phyloP scores from a whole-genome alignment of 116 monocot species.

The Zostera marina region DNA sequence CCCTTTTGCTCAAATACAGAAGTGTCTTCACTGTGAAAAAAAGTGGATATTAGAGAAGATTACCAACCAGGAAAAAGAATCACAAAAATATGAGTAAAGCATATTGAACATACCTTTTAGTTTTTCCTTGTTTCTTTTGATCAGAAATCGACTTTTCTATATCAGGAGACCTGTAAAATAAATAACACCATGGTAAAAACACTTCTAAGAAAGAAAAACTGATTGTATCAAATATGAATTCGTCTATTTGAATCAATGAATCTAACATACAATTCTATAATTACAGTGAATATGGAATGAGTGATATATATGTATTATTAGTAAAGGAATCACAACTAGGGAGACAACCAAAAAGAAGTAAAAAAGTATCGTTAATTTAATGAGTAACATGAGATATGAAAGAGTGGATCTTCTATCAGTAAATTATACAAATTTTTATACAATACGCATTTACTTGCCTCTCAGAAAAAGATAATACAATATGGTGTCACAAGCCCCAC shows the following conservation, averaged over 20 bases:
- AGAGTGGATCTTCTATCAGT: too few species aligned
- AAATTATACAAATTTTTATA: too few species aligned
- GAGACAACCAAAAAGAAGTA: too few species aligned
- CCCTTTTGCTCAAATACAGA: not conserved
- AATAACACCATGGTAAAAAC: not conserved
- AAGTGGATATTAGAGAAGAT: not conserved
- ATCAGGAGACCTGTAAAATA: not conserved
- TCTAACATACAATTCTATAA: too few species aligned
- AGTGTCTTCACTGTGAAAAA: not conserved
- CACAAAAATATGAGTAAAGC: not conserved
- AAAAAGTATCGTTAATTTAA: too few species aligned
- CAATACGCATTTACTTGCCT: too few species aligned
- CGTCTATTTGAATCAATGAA: not conserved
- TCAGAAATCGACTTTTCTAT: not conserved
- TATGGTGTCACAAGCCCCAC: too few species aligned
- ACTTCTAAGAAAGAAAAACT: not conserved
- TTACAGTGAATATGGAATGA: too few species aligned
- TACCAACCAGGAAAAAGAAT: not conserved
- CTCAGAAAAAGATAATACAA: too few species aligned
- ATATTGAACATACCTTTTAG: not conserved
- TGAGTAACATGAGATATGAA: too few species aligned
- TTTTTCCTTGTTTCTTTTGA: not conserved
- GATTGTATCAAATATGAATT: not conserved
- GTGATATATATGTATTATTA: too few species aligned
- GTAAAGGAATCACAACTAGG: too few species aligned